Evolutionary conservation across 2,329 filamentous ascomycete genomes (phyloP).

Genomic region (Fusarium pininemorale): DNA sequence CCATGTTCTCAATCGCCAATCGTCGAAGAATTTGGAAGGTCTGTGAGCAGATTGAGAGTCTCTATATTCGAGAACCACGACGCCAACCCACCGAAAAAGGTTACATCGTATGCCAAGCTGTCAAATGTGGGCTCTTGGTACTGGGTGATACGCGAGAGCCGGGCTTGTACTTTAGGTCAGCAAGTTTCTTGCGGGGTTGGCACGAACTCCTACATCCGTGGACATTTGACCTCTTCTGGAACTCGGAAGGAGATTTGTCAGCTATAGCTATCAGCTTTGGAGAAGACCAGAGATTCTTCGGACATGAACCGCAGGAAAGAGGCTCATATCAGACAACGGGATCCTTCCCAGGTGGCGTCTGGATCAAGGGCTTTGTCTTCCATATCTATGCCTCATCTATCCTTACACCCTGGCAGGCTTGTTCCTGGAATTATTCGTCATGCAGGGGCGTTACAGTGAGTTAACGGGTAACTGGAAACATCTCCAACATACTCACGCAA

Average conservation of each 20-base stretch:
- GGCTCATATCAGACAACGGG: fast-evolving
- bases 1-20: no score
- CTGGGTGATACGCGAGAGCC: background rate
- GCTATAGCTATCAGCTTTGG: fast-evolving
- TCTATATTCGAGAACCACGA: no score
- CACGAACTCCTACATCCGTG: fast-evolving
- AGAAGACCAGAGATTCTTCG: background rate
- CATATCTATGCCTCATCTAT: background rate
- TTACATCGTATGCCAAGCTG: no score
- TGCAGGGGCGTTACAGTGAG: background rate
- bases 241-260: background rate
- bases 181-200: background rate
- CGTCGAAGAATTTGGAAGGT: no score
- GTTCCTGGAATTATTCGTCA: background rate
- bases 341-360: fast-evolving
- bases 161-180: background rate
- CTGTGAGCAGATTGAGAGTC: no score
- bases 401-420: fast-evolving
- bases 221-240: background rate
- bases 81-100: no score
- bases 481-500: no score
- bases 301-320: background rate
- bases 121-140: background rate
- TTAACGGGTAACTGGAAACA: no score
- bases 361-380: background rate